Percentiles rank a stretch among this genome's conserved stretches.
Evolutionary conservation across 225 moss, liverwort and hornwort genomes (phyloP).

Genomic region (Neckera pumila): DNA sequence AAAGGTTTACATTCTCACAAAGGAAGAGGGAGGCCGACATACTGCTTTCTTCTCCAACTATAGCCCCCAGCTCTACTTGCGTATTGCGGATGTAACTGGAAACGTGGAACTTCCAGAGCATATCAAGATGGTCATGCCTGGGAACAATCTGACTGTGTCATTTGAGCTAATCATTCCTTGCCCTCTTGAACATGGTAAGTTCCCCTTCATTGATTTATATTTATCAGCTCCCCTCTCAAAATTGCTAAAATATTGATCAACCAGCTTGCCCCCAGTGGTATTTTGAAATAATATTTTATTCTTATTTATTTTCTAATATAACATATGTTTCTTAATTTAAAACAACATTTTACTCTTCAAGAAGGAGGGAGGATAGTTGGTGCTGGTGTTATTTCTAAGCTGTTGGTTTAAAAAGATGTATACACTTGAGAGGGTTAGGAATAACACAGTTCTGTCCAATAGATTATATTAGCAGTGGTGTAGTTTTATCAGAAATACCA

Average conservation of each 20-base stretch:
- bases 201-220: background rate
- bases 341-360: conserved; percentile 80
- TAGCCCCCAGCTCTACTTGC: conserved; percentile 88
- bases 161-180: conserved; percentile 81
- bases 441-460: background rate
- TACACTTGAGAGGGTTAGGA: background rate
- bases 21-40: conserved; percentile 92
- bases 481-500: background rate
- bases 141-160: conserved; percentile 68
- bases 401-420: conserved; percentile 25
- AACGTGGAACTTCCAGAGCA: conserved; percentile 87
- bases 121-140: conserved; percentile 97
- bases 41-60: conserved; percentile 95
- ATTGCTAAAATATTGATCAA: background rate
- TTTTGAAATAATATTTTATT: background rate
- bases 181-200: conserved; percentile 51
- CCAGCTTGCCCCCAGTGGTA: background rate
- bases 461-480: background rate
- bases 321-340: conserved; percentile 3
- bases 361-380: conserved; percentile 95
- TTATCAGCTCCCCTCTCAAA: background rate
- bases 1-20: conserved; percentile 75
- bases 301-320: background rate
- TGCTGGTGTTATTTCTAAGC: conserved; percentile 89
- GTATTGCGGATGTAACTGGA: conserved; percentile 77